Base-by-base conservation (phyloP, 768 basidiomycete species). In the Boletus reticuloceps region DNA sequence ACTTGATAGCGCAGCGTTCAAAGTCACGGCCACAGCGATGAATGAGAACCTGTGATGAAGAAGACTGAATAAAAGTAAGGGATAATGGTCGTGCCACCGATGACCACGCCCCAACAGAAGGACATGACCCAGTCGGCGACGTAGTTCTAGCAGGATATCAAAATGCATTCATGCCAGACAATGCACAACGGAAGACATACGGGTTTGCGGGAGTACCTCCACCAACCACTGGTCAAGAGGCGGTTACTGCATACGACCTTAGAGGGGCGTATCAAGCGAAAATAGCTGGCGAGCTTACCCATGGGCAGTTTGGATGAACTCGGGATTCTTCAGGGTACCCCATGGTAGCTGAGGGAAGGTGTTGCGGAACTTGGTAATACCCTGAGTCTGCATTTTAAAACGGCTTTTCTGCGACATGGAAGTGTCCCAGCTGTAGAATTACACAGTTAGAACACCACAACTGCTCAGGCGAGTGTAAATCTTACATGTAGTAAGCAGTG, bases 51-150 rank as follows among this genome's bases (percentile, higher is more conserved):
- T n/a, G 82, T 82, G 66, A 96, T 86, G 79, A 98, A 98, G 82
- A 98, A 99, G 47, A 94, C 79, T 13, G 93, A 93, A 74, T 98
- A 98, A 75, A 92, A 99, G 76, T 95, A 95, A 1, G 94, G 94
- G 67, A 98, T 96, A 47, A 88, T 81, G 31, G 86, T 86, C 16
- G 85, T 80, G 5, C 81, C 75, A 25, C 91, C 90, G 47, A 91
- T 82, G 68, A 87, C 74, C 45, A 85, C 84, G 51, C 91, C 92
- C 92, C 92, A 94, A 45, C 82, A 86, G 59, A 93, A 79, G 63
- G 86, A 83, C 84, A 91, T 91, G 25, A 77, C 74, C 89, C 91
- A 94, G 72, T 97, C 94, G 58, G 94, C 94, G 29, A 93, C 87
- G 68, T 98, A 98, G 74, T 98, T 97, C 85, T 90, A 53, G 14